These are phyloP conservation scores for Dendrobium huoshanense DNA, from an alignment of 106 monocot genomes.

Conservation along the genomic window DNA sequence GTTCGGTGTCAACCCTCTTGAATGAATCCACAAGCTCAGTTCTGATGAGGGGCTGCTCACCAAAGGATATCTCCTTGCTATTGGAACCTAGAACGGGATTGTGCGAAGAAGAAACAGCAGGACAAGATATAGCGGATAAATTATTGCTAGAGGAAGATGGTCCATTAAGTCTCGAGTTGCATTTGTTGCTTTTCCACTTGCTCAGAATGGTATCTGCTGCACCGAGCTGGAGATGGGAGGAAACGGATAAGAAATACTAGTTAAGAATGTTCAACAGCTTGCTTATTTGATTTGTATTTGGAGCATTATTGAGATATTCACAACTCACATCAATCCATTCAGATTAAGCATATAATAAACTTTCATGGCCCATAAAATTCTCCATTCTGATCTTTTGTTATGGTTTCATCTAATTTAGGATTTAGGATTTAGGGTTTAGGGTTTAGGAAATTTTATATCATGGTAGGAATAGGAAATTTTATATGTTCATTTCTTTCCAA, in stretches of 20 bases:
- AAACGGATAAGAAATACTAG: not conserved
- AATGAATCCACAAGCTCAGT: conserved; percentile 22
- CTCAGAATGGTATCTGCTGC: not conserved
- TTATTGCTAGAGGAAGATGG: not conserved
- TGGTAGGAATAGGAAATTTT: not conserved
- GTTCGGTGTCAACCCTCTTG: conserved; percentile 37
- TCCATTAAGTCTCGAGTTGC: not conserved
- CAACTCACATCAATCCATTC: not conserved
- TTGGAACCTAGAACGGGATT: conserved; percentile 14
- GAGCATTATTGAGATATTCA: not conserved
- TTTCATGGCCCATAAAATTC: not conserved
- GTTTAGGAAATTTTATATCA: too few relatives aligned
- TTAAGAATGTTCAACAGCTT: not conserved
- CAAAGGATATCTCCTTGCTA: conserved; percentile 51
- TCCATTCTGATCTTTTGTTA: not conserved
- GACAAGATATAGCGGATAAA: not conserved
- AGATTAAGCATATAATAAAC: not conserved
- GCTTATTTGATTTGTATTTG: not conserved
- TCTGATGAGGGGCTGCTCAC: conserved; percentile 20
- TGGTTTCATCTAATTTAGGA: not conserved
- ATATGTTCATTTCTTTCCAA: not conserved
- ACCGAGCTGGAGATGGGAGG: conserved; percentile 12
- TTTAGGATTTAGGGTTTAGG: too few relatives aligned
- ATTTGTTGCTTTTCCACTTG: conserved; percentile 19
- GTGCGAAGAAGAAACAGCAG: conserved; percentile 17